These are phyloP conservation scores for Fusarium sp. DNA, from an alignment of 2,329 filamentous ascomycete genomes.

Conservation along the genomic window DNA sequence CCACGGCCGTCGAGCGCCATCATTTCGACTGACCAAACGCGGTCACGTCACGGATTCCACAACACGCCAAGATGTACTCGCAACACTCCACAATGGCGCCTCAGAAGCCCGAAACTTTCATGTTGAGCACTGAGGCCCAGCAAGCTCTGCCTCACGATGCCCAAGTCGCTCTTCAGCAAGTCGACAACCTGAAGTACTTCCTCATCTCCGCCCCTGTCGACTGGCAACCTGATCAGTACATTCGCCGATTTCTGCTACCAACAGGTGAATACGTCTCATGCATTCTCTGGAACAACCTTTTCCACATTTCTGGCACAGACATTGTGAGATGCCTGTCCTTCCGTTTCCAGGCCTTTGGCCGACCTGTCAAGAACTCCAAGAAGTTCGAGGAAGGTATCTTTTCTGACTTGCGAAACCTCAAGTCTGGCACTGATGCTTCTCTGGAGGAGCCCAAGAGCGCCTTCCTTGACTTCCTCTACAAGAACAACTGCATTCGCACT, in stretches of 20 bases:
- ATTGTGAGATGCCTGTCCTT: constrained; percentile 98
- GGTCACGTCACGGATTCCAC: constrained; percentile 45
- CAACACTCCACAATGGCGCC: constrained; percentile 89
- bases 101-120: constrained; percentile 98
- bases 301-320: constrained; percentile 98
- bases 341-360: constrained; percentile 97
- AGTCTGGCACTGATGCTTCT: constrained; percentile 97
- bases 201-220: constrained; percentile 98
- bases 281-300: constrained; percentile 97
- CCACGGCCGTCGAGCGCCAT: constrained; percentile 34
- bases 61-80: constrained; percentile 73
- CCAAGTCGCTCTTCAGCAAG: constrained; percentile 96
- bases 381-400: constrained; percentile 99
- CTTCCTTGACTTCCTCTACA: constrained; percentile 98
- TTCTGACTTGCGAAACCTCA: constrained; percentile 96
- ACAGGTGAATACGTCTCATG: constrained; percentile 99
- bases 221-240: constrained; percentile 97
- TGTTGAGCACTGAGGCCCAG: constrained; percentile 97
- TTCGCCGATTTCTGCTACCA: constrained; percentile 91
- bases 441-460: constrained; percentile 98
- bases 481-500: constrained; percentile 99
- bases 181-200: constrained; percentile 99
- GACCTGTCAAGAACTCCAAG: constrained; percentile 99
- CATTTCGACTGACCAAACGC: constrained; percentile 39
- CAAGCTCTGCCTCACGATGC: constrained; percentile 96